Conservation (phyloP, 176 grass and related monocot species). For the maize (Zea mays) region Zm-B73-REFERENCE-NAM-5.0 NC_050097.1:220355501-220356000, state of each 20-base stretch:
- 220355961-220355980: slow-evolving; percentile 70
- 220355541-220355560: too few species aligned
- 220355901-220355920: slow-evolving; percentile 66
- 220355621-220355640: too few species aligned
- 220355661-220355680: too few species aligned
- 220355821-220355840: slow-evolving; percentile 63
- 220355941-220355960: slow-evolving; percentile 63
- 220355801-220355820: slow-evolving; percentile 30
- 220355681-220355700: neutral
- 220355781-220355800: slow-evolving; percentile 54
- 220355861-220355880: slow-evolving; percentile 71
- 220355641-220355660: too few species aligned
- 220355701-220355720: neutral
- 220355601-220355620: too few species aligned
- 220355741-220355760: slow-evolving; percentile 62
- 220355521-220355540: too few species aligned
- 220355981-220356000: slow-evolving; percentile 61
- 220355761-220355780: slow-evolving; percentile 88
- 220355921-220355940: slow-evolving; percentile 68
- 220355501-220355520: too few species aligned
- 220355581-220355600: too few species aligned
- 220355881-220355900: neutral
- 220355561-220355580: too few species aligned
- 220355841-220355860: slow-evolving; percentile 81
- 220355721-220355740: slow-evolving; percentile 69